Conservation (phyloP, 2,329 filamentous ascomycete genomes). For the Diaporthe velutina region DNA sequence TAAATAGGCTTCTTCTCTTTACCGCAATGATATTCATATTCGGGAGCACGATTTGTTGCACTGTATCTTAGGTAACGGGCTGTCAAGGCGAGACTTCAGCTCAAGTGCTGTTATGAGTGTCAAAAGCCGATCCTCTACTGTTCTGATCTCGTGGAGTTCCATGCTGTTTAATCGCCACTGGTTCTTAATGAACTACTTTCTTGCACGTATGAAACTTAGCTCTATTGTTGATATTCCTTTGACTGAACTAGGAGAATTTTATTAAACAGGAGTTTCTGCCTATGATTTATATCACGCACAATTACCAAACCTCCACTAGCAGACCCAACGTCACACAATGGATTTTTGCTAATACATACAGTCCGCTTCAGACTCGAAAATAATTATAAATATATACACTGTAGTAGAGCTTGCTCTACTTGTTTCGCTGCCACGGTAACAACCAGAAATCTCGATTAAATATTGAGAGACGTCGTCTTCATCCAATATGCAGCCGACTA, state of each 20-base stretch:
- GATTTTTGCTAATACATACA: not conserved
- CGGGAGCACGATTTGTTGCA: not conserved
- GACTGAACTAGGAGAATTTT: not conserved
- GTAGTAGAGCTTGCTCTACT: not conserved
- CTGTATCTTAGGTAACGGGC: not conserved
- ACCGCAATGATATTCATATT: not conserved
- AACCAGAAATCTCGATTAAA: not conserved
- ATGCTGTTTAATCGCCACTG: not conserved
- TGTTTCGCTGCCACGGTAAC: not conserved
- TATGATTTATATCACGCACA: not conserved
- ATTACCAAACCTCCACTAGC: not conserved
- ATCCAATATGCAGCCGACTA: not conserved
- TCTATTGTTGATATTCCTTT: not conserved
- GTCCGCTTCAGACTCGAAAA: not conserved
- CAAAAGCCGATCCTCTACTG: not conserved
- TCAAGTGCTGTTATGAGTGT: not conserved
- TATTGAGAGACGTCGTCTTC: not conserved
- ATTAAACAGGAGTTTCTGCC: not conserved
- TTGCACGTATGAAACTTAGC: not conserved
- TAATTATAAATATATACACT: not conserved
- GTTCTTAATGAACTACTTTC: not conserved
- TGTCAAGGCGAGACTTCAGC: not conserved
- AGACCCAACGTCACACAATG: not conserved
- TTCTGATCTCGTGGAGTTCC: not conserved
- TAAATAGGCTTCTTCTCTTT: not conserved